Conservation (phyloP, 2,329 filamentous ascomycete genomes). For the Neopestalotiopsis rosae region DNA sequence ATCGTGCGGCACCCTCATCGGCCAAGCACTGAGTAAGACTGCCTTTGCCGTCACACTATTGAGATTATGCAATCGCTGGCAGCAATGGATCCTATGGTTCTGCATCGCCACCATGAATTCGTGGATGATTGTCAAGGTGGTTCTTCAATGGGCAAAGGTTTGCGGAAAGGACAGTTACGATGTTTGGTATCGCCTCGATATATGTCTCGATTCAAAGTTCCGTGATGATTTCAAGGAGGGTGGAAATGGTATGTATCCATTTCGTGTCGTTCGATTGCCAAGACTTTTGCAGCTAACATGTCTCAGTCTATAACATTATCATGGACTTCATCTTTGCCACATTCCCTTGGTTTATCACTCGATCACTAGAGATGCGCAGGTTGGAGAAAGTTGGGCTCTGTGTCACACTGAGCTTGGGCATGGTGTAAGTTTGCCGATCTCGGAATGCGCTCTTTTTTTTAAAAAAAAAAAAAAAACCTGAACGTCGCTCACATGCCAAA, state of each 20-base stretch:
- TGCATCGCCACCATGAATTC: slow-evolving; percentile 40
- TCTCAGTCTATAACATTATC: slow-evolving; percentile 55
- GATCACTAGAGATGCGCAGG: slow-evolving; percentile 51
- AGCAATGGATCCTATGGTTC: slow-evolving; percentile 35
- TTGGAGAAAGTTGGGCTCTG: slow-evolving; percentile 56
- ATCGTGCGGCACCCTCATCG: slow-evolving; percentile 20
- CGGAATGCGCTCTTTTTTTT: neutral
- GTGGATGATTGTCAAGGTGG: slow-evolving; percentile 26
- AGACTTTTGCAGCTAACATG: neutral
- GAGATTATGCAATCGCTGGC: slow-evolving; percentile 33
- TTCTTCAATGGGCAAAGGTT: slow-evolving; percentile 27
- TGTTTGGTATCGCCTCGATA: slow-evolving; percentile 18
- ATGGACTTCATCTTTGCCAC: slow-evolving; percentile 58
- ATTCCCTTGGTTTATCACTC: slow-evolving; percentile 56
- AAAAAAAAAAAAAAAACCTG: neutral
- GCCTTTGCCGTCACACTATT: slow-evolving; percentile 44
- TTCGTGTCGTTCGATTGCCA: neutral
- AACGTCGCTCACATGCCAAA: neutral
- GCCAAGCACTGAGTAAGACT: slow-evolving; percentile 38
- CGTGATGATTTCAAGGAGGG: slow-evolving; percentile 20
- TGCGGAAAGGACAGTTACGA: slow-evolving; percentile 21
- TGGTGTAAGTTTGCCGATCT: slow-evolving; percentile 36
- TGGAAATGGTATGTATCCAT: slow-evolving; percentile 5
- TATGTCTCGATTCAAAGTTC: slow-evolving; percentile 19
- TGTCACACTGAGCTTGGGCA: slow-evolving; percentile 55